Percentiles rank a stretch among this genome's conserved stretches.
Evolutionary conservation across 2,329 filamentous ascomycete genomes (phyloP).

Genomic region (Phoma sp.): DNA sequence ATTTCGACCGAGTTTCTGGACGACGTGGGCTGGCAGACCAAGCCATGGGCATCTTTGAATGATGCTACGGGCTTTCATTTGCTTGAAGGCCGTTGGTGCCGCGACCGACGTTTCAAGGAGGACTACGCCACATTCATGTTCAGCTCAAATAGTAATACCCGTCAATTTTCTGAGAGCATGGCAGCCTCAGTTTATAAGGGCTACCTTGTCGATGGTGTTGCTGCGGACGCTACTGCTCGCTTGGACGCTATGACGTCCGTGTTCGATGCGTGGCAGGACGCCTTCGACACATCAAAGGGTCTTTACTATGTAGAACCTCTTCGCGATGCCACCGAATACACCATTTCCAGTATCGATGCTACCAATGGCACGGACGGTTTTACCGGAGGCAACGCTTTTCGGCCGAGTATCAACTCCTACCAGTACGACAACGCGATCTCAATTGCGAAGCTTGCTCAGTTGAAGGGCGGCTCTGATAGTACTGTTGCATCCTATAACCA

Average conservation of each 20-base stretch:
- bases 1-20: constrained; percentile 56
- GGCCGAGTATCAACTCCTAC: constrained; percentile 55
- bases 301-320: constrained; percentile 54
- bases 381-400: constrained; percentile 50
- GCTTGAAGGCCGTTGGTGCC: constrained; percentile 53
- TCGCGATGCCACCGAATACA: constrained; percentile 55
- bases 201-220: constrained; percentile 53
- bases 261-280: constrained; percentile 49
- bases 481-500: constrained; percentile 21
- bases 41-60: constrained; percentile 53
- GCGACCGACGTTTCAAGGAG: constrained; percentile 53
- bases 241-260: constrained; percentile 48
- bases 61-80: constrained; percentile 55
- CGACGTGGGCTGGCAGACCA: constrained; percentile 53
- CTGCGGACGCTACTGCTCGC: constrained; percentile 37
- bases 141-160: constrained; percentile 47
- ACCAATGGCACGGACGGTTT: constrained; percentile 52
- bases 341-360: constrained; percentile 54
- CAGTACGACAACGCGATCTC: constrained; percentile 54
- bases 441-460: constrained; percentile 49
- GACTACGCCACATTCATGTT: constrained; percentile 54
- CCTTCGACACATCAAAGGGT: constrained; percentile 48
- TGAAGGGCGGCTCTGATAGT: constrained; percentile 30
- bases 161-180: constrained; percentile 55
- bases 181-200: constrained; percentile 50